phyloP scores from a whole-genome alignment of 495 filamentous ascomycete genomes.

The Ramalina intermedia region DNA sequence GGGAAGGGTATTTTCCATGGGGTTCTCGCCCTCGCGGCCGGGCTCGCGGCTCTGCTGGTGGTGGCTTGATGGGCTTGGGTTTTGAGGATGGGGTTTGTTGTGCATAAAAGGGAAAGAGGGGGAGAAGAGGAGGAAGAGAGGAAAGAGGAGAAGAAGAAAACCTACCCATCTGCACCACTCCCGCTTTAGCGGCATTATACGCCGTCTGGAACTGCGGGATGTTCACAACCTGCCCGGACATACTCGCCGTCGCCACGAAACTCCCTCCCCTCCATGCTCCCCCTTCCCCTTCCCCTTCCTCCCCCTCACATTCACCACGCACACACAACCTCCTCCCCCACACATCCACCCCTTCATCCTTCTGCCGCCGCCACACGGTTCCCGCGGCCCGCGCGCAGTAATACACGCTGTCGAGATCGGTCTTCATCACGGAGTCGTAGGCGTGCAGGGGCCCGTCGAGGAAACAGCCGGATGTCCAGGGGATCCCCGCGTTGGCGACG shows the following conservation, averaged over 20 bases:
- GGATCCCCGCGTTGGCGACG: slow-evolving; percentile 66
- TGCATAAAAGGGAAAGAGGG: neutral
- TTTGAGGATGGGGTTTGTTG: no score
- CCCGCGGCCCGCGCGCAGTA: slow-evolving; percentile 72
- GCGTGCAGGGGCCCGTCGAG: slow-evolving; percentile 49
- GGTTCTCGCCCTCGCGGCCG: no score
- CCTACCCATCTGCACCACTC: slow-evolving; percentile 66
- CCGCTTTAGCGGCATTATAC: slow-evolving; percentile 84
- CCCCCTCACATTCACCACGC: neutral
- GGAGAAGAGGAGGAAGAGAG: slow-evolving; percentile 9
- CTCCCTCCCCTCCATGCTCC: slow-evolving; percentile 52
- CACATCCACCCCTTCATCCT: slow-evolving; percentile 48
- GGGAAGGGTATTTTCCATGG: no score
- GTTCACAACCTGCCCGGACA: slow-evolving; percentile 79
- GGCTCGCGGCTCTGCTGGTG: no score
- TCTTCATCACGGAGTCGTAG: slow-evolving; percentile 54
- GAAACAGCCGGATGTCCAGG: slow-evolving; percentile 55
- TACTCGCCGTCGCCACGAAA: slow-evolving; percentile 67
- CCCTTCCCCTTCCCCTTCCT: slow-evolving; percentile 42
- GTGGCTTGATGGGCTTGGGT: neutral
- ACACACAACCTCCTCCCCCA: slow-evolving; percentile 48
- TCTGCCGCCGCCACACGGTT: slow-evolving; percentile 49
- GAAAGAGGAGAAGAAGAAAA: neutral
- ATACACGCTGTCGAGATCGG: slow-evolving; percentile 70
- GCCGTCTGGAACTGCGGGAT: slow-evolving; percentile 73